Evolutionary conservation across 495 filamentous ascomycete species (phyloP), one percentile per base, ranked within the genome.

Genomic region (Durotheca rogersii): DNA sequence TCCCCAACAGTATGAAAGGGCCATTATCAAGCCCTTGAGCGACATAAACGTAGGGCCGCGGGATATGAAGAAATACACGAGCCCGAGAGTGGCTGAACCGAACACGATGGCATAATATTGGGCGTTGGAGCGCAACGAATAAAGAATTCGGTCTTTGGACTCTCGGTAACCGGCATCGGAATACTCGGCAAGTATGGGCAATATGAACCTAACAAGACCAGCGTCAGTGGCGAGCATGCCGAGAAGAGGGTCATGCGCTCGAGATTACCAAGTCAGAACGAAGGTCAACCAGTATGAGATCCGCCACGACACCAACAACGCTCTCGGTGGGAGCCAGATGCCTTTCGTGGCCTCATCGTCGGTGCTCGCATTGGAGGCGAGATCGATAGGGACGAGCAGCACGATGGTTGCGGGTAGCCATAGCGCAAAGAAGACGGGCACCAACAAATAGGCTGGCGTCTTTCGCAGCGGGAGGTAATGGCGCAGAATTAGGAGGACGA

Each of bases 281-380:
- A 98, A 98, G 17, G 91, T 96, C 34, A 98, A 73, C 93, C 93
- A 98, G 71, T 98, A 98, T 23, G 86, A 83, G 40, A 97, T 88
- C 45, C 92, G 78, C 93, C 93, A 98, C 54, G 81, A 83, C 4
- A 96, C 86, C 53, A 89, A 75, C 33, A 95, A 71, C 25, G 87
- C 75, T 20, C 79, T 72, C 47, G 84, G 76, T 6, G 88, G 84
- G 16, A 84, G 71, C 70, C 79, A 81, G 33, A 84, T 77, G 21
- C 81, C 81, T 53, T 81, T 82, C 16, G 82, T 78, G 3, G 77
- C 80, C 11, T 71, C 77, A 49, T 86, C 84, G 53, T 90, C 82
- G 30, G 76, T 76, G 44, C 82, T 80, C 12, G 85, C 82, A 62
- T 80, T 91, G 2, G 90, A 95, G 2, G 93, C 89, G 52, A 98